Evolutionary conservation across 2,329 filamentous ascomycete species (phyloP).

Genomic region (Kalaharituber pfeilii): DNA sequence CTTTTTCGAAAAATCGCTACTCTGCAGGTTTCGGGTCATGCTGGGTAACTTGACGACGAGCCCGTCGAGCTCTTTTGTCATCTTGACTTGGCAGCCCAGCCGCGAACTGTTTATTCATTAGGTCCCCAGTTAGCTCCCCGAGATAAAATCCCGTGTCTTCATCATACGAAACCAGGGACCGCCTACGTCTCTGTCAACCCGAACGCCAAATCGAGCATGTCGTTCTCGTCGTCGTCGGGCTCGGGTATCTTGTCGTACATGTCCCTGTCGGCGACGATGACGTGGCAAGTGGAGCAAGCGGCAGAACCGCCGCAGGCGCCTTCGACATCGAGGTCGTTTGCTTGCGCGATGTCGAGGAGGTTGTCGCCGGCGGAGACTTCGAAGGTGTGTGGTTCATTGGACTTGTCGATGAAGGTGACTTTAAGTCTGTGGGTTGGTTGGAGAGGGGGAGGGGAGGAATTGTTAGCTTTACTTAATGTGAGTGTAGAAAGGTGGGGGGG

Average conservation of each 20-base stretch:
- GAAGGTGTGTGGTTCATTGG: constrained; percentile 53
- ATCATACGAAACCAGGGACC: background rate
- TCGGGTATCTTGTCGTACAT: constrained; percentile 47
- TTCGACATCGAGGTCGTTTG: constrained; percentile 94
- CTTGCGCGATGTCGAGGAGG: constrained; percentile 84
- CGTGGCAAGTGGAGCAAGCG: constrained; percentile 58
- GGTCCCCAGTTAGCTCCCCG: background rate
- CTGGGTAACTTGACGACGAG: constrained; percentile 67
- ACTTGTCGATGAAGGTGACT: constrained; percentile 88
- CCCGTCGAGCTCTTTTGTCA: constrained; percentile 80
- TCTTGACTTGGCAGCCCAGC: constrained; percentile 76
- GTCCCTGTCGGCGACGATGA: constrained; percentile 47
- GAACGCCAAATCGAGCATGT: constrained; percentile 59
- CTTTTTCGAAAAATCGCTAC: constrained; percentile 54
- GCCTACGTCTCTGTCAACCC: constrained; percentile 52
- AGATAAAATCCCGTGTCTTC: background rate
- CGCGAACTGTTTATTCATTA: constrained; percentile 27
- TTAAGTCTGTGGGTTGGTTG: constrained; percentile 28
- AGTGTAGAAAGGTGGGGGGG: background rate
- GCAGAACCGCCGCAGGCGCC: constrained; percentile 81
- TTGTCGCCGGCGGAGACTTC: constrained; percentile 78
- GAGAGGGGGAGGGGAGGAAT: background rate
- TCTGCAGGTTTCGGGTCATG: constrained; percentile 93
- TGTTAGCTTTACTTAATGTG: background rate
- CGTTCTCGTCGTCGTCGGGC: constrained; percentile 47